phyloP scores from a whole-genome alignment of 306 rosid species.

The Casuarina glauca region DNA sequence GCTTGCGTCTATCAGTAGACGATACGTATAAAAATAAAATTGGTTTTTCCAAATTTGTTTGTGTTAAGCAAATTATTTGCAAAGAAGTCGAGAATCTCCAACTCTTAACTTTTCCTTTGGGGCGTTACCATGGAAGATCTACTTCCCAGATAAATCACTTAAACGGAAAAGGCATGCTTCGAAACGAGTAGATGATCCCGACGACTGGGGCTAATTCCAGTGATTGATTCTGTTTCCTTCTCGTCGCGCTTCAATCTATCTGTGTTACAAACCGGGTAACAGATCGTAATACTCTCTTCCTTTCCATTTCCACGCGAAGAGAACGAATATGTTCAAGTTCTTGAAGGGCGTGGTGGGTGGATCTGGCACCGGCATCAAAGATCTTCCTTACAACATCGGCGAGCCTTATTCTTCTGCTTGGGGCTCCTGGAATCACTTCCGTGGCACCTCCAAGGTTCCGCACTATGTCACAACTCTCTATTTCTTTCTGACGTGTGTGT shows the following conservation, averaged over 20 bases:
- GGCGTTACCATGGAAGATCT: too few relatives aligned
- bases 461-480: not conserved
- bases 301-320: not conserved
- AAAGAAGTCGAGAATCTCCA: too few relatives aligned
- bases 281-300: not conserved
- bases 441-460: conserved; percentile 81
- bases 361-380: conserved; percentile 83
- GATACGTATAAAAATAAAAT: too few relatives aligned
- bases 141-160: not conserved
- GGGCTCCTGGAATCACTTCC: conserved; percentile 97
- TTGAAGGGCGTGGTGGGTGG: conserved; percentile 94
- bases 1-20: too few relatives aligned
- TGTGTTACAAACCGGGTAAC: not conserved
- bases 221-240: conserved; percentile 3
- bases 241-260: conserved; percentile 3
- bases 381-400: conserved; percentile 90
- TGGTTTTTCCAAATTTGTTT: too few relatives aligned
- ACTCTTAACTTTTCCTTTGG: too few relatives aligned
- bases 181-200: too few relatives aligned
- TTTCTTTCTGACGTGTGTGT: not conserved
- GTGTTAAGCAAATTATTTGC: too few relatives aligned
- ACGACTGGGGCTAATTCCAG: too few relatives aligned
- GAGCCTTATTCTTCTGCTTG: conserved; percentile 87
- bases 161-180: too few relatives aligned
- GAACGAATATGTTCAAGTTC: conserved; percentile 65